Conservation (phyloP, 192 early-diverging fungal genomes). For the Phycomyces blakesleeanus region DNA sequence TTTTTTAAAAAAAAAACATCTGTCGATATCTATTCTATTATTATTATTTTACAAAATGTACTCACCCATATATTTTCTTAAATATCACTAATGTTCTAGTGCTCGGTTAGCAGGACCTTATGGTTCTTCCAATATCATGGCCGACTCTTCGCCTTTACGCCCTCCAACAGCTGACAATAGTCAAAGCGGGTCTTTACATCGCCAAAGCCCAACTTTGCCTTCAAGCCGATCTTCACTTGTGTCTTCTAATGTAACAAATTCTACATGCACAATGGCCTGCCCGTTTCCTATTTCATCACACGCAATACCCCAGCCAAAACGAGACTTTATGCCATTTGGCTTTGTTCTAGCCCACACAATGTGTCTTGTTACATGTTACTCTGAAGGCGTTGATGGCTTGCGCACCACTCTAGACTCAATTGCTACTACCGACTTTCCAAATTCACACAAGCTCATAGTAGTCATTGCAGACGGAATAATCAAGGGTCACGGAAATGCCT, state of each 20-base stretch:
- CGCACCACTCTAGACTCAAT: conserved; percentile 84
- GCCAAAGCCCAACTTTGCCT: conserved; percentile 2
- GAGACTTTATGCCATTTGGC: conserved; percentile 50
- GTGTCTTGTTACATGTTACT: conserved; percentile 87
- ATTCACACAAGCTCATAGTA: conserved; percentile 81
- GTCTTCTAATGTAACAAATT: conserved; percentile 7
- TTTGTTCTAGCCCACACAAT: conserved; percentile 56
- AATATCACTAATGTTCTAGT: too few relatives aligned
- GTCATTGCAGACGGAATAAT: conserved; percentile 89
- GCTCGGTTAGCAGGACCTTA: too few relatives aligned
- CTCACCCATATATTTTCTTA: conserved; percentile 8
- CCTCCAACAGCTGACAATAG: conserved; percentile 4
- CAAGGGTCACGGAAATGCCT: conserved; percentile 72
- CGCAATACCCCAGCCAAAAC: conserved; percentile 35
- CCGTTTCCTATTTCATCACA: conserved; percentile 35
- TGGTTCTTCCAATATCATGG: too few relatives aligned
- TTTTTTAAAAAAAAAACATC: background rate
- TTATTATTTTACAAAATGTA: conserved; percentile 5
- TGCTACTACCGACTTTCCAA: conserved; percentile 76
- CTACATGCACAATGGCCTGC: conserved; percentile 5
- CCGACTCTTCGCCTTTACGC: background rate
- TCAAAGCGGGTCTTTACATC: conserved; percentile 5
- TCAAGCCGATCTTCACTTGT: conserved; percentile 14
- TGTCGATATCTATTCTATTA: background rate
- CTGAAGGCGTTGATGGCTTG: conserved; percentile 78